These are phyloP conservation scores for Colletotrichum caudatum DNA, from an alignment of 2,329 filamentous ascomycete genomes.

Conservation along the genomic window DNA sequence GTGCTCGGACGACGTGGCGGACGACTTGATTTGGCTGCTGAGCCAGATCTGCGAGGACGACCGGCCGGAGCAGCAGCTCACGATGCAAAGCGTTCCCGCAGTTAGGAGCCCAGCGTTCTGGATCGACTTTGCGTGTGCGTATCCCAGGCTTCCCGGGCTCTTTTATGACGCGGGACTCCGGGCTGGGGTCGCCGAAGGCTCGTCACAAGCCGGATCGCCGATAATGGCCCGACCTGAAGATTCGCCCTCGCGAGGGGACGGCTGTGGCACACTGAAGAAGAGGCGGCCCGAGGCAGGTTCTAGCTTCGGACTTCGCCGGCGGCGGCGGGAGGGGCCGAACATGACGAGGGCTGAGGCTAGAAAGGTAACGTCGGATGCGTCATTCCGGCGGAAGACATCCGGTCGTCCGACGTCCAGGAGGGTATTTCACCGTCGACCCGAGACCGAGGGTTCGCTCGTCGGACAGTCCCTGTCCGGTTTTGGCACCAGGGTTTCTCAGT, in stretches of 20 bases:
- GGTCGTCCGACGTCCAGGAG: neutral
- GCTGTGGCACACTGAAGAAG: too few species aligned
- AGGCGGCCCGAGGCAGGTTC: neutral
- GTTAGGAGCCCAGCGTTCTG: conserved; percentile 43
- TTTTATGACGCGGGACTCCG: conserved; percentile 44
- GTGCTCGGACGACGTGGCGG: conserved; percentile 45
- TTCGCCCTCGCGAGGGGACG: too few species aligned
- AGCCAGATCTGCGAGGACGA: conserved; percentile 46
- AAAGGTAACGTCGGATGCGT: neutral
- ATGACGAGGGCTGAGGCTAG: conserved; percentile 10
- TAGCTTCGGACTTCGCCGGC: too few species aligned
- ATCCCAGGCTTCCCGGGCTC: conserved; percentile 25
- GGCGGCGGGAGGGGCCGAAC: neutral
- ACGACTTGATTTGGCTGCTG: conserved; percentile 53
- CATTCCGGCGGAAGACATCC: neutral
- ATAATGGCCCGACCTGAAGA: too few species aligned
- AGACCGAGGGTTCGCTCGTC: too few species aligned
- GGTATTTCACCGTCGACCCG: too few species aligned
- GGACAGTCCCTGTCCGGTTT: neutral
- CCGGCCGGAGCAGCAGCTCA: conserved; percentile 42
- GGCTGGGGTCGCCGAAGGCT: neutral
- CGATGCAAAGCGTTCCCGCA: conserved; percentile 29
- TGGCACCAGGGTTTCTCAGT: neutral
- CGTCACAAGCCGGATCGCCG: neutral
- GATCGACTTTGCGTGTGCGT: conserved; percentile 40